Conservation (phyloP, 2,329 filamentous ascomycete species). For the Trichoderma asperellum region DNA sequence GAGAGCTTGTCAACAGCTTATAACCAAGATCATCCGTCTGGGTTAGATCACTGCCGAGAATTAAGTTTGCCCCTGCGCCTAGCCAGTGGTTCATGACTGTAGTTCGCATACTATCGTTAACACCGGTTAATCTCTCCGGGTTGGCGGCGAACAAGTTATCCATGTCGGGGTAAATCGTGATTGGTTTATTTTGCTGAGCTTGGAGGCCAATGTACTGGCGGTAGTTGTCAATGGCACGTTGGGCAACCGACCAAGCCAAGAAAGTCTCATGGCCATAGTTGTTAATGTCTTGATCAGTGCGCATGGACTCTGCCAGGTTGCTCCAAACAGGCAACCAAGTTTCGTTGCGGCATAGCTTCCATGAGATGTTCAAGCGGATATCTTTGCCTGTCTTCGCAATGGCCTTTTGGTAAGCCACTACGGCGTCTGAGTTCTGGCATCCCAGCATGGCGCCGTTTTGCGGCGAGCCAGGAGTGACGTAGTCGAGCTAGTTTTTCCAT, state of each 20-base stretch:
- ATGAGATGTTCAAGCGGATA: slow-evolving; percentile 28
- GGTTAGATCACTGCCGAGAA: slow-evolving; percentile 23
- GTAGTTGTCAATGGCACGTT: slow-evolving; percentile 29
- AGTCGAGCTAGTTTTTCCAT: slow-evolving; percentile 11
- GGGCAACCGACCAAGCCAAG: slow-evolving; percentile 25
- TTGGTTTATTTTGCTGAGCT: slow-evolving; percentile 23
- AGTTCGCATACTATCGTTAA: slow-evolving; percentile 27
- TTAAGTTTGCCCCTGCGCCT: slow-evolving; percentile 24
- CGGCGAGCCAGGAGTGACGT: slow-evolving; percentile 27
- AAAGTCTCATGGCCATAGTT: slow-evolving; percentile 28
- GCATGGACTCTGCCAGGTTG: slow-evolving; percentile 25
- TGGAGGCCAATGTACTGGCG: slow-evolving; percentile 29
- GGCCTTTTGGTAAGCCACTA: slow-evolving; percentile 24
- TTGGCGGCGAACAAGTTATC: slow-evolving; percentile 25
- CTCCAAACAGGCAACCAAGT: slow-evolving; percentile 29
- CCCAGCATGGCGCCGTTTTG: slow-evolving; percentile 27
- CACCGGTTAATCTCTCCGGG: slow-evolving; percentile 20
- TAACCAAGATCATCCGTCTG: slow-evolving; percentile 25
- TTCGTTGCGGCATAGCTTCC: slow-evolving; percentile 30
- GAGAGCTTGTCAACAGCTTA: slow-evolving; percentile 25
- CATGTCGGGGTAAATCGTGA: slow-evolving; percentile 29
- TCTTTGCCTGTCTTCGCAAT: slow-evolving; percentile 24
- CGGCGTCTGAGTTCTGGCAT: slow-evolving; percentile 25
- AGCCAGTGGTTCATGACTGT: slow-evolving; percentile 30
- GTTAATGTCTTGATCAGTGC: slow-evolving; percentile 28